phyloP scores from a whole-genome alignment of 768 basidiomycete species.

The Cystofilobasidium bisporidii region DNA sequence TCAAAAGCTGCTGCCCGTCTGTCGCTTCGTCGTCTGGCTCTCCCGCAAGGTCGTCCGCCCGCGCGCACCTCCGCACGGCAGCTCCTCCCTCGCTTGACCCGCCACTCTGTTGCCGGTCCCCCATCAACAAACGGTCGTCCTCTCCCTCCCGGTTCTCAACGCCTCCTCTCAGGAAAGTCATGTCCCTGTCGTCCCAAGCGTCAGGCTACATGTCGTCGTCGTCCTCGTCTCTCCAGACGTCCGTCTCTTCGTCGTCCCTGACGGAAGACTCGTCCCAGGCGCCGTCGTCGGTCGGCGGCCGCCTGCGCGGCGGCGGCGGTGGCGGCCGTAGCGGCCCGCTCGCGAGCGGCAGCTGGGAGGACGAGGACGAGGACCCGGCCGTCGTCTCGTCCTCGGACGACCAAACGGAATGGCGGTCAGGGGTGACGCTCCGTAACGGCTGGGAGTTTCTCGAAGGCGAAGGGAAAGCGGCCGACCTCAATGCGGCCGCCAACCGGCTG shows the following conservation, averaged over 20 bases:
- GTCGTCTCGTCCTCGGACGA: background rate
- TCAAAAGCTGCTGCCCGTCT: too few relatives aligned
- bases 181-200: slow-evolving; percentile 5
- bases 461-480: background rate
- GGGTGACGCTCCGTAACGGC: background rate
- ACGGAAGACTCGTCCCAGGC: background rate
- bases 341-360: background rate
- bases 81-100: too few relatives aligned
- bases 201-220: slow-evolving; percentile 6
- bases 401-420: background rate
- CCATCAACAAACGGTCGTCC: background rate
- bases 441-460: slow-evolving; percentile 2
- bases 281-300: background rate
- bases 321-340: background rate
- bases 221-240: slow-evolving; percentile 5
- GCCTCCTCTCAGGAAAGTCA: background rate
- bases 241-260: background rate
- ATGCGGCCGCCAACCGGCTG: background rate
- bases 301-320: too few relatives aligned
- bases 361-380: background rate
- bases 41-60: too few relatives aligned
- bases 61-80: too few relatives aligned
- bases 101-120: background rate
- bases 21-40: too few relatives aligned
- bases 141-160: background rate